Evolutionary conservation across 352 stramenopile species (phyloP).

Genomic region (Saprolegnia parasitica): DNA sequence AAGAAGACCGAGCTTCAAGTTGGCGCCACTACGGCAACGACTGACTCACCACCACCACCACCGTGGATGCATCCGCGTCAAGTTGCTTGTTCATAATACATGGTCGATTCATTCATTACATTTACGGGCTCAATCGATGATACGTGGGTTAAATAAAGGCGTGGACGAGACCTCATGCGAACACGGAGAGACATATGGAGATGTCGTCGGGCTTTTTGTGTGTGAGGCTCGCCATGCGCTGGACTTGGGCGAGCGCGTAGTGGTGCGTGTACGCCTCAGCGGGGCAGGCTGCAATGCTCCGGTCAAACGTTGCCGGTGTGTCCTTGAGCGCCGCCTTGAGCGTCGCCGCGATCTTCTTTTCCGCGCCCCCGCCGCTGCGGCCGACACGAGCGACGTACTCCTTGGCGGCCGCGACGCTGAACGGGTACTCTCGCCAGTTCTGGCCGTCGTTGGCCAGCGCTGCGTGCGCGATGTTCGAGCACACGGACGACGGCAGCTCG

Average conservation of each 20-base stretch:
- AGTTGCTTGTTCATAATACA: neutral
- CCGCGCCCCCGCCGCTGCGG: conserved; percentile 24
- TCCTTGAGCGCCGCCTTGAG: conserved; percentile 43
- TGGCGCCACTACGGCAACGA: no score
- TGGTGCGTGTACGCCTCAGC: conserved; percentile 56
- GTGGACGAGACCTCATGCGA: neutral
- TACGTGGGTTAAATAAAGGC: conserved; percentile 5
- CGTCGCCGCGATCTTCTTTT: conserved; percentile 30
- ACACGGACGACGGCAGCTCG: neutral
- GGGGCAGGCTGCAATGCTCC: conserved; percentile 46
- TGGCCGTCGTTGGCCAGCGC: conserved; percentile 18
- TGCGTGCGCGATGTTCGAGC: conserved; percentile 40
- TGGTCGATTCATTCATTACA: neutral
- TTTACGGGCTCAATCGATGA: neutral
- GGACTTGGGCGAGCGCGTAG: conserved; percentile 63
- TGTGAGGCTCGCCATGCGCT: conserved; percentile 67
- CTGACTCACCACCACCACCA: neutral
- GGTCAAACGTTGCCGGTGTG: conserved; percentile 47
- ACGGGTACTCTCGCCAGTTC: neutral
- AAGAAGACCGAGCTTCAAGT: neutral
- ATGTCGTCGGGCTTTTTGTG: conserved; percentile 79
- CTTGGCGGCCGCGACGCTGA: neutral
- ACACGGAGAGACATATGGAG: conserved; percentile 48
- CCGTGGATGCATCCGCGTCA: neutral
- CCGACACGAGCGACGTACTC: conserved; percentile 54